These are phyloP conservation scores for Acer campestre DNA, from an alignment of 345 rosid species.

Conservation along the genomic window DNA sequence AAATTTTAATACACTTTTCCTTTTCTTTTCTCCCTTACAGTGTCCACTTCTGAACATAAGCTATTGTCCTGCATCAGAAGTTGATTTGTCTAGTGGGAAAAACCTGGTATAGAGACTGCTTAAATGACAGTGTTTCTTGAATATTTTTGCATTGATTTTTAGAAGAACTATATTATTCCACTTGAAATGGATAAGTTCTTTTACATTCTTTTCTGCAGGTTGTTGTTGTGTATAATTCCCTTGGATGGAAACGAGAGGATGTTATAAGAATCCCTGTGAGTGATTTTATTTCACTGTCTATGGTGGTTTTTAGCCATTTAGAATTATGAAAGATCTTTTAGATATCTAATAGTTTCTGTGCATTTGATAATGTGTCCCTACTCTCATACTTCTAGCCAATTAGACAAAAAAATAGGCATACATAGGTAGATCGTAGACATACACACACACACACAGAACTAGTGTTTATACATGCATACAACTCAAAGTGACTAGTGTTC, in stretches of 20 bases:
- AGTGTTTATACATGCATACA: not conserved
- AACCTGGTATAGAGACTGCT: conserved; percentile 46
- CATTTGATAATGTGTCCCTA: conserved; percentile 1
- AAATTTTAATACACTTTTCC: not conserved
- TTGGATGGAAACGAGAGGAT: conserved; percentile 68
- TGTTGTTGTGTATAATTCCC: conserved; percentile 59
- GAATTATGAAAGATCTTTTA: not conserved
- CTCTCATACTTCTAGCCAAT: not conserved
- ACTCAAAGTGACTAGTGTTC: not conserved
- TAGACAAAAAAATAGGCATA: not conserved
- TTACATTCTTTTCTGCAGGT: conserved; percentile 36
- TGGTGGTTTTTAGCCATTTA: conserved; percentile 1
- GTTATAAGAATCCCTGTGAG: conserved; percentile 64
- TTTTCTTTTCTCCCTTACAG: conserved; percentile 26
- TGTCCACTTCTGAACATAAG: conserved; percentile 66
- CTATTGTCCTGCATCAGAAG: conserved; percentile 60
- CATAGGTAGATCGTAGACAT: not conserved
- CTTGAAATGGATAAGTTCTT: conserved; percentile 1
- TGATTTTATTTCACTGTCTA: conserved; percentile 10
- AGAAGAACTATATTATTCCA: conserved; percentile 9
- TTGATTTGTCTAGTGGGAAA: conserved; percentile 39
- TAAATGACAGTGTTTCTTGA: conserved; percentile 2
- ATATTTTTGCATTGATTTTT: not conserved
- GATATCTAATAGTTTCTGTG: not conserved
- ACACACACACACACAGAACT: not conserved